Evolutionary conservation across 257 asterid genomes (phyloP), one percentile per base, ranked within the genome.

Genomic region (Forsythia viridissima): DNA sequence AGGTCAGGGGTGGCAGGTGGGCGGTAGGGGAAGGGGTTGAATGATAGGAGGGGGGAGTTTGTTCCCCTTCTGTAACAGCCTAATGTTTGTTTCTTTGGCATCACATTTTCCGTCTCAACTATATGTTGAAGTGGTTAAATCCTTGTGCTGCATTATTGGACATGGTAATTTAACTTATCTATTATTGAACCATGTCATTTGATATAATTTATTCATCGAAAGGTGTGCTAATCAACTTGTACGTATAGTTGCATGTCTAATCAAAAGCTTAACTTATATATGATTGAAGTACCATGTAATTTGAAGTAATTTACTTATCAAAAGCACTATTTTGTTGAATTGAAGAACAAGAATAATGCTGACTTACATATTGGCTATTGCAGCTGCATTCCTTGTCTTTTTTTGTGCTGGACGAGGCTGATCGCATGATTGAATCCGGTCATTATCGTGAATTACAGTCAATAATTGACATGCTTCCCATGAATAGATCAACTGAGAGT

Each of bases 401-500:
- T 85, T 95, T 95, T 89, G 97, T 93, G 85, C 90, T 95, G 87
- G 99, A 95, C 61, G 99, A 95, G 88, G 99, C 99, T 72, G 99
- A 95, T 77, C 99, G 98, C 85, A 95, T 95, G 99, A 87, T 95
- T 76, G 97, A 95, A 82, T 84, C 88, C 70, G 99, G 99, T 41
- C 99, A 95, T 86, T 95, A 93, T 81, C 97, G 89, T 4, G 97
- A 95, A 88, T 82, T 95, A 79, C 99, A 93, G 79, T 95, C 98
- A 79, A 93, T 95, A 81, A 86, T 95, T 70, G 98, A 93, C 85
- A 92, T 91, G 99, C 97, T 95, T 86, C 99, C 99, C 8, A 78
- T 87, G 84, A 73, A 82, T 80, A 87, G 82, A 80, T 87, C 94
- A 80, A 77, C 84, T 51, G 91, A 85, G 72, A 83, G 73, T 41